Base-by-base conservation (phyloP, 208 protist genomes). In the Vickermania spadyakhi region DNA sequence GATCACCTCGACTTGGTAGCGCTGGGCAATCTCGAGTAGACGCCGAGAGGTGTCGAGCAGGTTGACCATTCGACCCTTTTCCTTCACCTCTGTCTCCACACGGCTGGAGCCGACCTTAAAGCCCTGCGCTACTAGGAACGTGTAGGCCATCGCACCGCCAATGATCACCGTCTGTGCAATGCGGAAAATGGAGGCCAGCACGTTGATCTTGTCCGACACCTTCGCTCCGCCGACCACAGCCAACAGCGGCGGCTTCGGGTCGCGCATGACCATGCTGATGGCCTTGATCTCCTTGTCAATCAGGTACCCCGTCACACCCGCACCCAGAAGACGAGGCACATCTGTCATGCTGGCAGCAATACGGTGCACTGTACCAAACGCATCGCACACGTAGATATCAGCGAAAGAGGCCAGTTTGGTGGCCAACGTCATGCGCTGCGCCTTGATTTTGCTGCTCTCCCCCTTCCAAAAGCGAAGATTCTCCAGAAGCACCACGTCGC, bases 391-490 rank as follows among this genome's bases (percentile, higher is more conserved):
- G 79, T 98, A 99, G 45, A 99, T 91, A 74, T 99, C 99, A 67
- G 81, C 96, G 51, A 84, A 94, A 42, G 73, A 71, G 4, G 89
- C 90, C 2, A 99, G 82, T 52, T 92, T 89, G n/a, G 86, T 75
- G 0, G 86, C 75, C 73, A 94, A 75, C 7, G 55, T 64, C 28
- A 94, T 91, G 28, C 77, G 81, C 31, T 92, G 52, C 0, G 58
- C 41, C 5, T 66, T 69, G 26, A 89, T 83, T 66, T 93, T 96
- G 63, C 96, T 96, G 74, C 99, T 97, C 74, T 99, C 98, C 58
- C 99, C 98, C 51, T 86, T 58, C 76, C 99, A 98, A 81, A 99
- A 99, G 55, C 99, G 96, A n/a, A 99, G 68, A 77, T 99, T 99
- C 84, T 99, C 98, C 25, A 99, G 81, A 3, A 99, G 79, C 66